Conservation (phyloP, 305 asterid genomes). For the Ajuga reptans region DNA sequence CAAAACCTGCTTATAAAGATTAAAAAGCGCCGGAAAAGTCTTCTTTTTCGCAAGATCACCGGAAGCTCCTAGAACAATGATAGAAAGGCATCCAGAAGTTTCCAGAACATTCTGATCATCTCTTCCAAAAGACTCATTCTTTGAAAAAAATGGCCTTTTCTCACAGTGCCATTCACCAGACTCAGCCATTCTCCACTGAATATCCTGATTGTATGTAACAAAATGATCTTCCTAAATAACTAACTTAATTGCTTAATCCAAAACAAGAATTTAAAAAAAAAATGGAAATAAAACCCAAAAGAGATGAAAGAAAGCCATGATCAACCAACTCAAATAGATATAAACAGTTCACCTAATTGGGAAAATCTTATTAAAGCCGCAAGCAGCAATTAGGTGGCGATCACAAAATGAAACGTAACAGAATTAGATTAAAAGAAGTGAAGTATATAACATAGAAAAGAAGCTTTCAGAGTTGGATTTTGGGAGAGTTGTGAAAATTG, state of each 20-base stretch:
- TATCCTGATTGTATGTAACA: background rate
- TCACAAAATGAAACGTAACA: background rate
- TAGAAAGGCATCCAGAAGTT: conserved; percentile 60
- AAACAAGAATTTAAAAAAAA: background rate
- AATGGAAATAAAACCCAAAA: background rate
- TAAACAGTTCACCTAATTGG: conserved; percentile 14
- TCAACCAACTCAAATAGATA: conserved; percentile 12
- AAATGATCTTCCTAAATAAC: background rate
- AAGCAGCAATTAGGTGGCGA: conserved; percentile 10
- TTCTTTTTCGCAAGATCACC: background rate
- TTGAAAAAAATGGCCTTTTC: conserved; percentile 36
- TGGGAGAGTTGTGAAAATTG: no score
- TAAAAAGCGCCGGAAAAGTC: conserved; percentile 30
- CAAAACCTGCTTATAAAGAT: background rate
- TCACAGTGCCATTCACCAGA: conserved; percentile 57
- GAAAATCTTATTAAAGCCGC: background rate
- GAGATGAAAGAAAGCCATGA: conserved; percentile 3
- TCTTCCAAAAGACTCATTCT: conserved; percentile 43
- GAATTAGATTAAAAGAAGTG: background rate
- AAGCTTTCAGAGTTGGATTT: no score
- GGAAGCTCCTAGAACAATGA: conserved; percentile 24
- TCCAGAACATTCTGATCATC: conserved; percentile 47
- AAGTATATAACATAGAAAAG: background rate
- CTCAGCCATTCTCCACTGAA: conserved; percentile 31
- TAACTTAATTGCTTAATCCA: background rate